Percentiles rank a stretch among this genome's conserved stretches.
phyloP scores from a whole-genome alignment of 2,329 filamentous ascomycete species.

The Thielaviopsis cerberus region DNA sequence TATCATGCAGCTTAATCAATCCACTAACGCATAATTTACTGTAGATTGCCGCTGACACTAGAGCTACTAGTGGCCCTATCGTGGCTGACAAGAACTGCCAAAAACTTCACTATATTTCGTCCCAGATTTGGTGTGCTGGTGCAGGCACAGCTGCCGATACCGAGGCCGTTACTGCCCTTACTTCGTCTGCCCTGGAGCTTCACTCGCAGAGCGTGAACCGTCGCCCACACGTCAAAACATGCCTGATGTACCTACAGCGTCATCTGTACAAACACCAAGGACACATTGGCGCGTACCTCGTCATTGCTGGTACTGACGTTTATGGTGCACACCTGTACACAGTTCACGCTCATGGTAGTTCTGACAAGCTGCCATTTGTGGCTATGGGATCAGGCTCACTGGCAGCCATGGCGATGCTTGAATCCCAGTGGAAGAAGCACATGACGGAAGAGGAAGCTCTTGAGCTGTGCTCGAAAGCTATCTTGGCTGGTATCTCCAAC shows the following conservation, averaged over 20 bases:
- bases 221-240: constrained; percentile 90
- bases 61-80: constrained; percentile 91
- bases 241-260: constrained; percentile 99
- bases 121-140: constrained; percentile 97
- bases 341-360: constrained; percentile 93
- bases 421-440: constrained; percentile 77
- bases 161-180: constrained; percentile 95
- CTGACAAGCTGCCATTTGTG: constrained; percentile 96
- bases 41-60: constrained; percentile 90
- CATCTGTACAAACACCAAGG: constrained; percentile 98
- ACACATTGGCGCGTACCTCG: constrained; percentile 92
- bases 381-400: constrained; percentile 96
- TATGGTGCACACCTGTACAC: constrained; percentile 93
- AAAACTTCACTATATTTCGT: constrained; percentile 96
- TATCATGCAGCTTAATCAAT: neutral
- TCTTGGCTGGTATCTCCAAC: constrained; percentile 95
- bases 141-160: constrained; percentile 96
- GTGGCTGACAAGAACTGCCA: constrained; percentile 99
- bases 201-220: constrained; percentile 92
- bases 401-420: constrained; percentile 94
- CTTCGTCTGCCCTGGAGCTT: constrained; percentile 95
- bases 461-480: constrained; percentile 65
- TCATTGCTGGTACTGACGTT: constrained; percentile 89
- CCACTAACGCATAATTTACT: neutral
- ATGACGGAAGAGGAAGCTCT: constrained; percentile 67